Conservation (phyloP, 2,329 filamentous ascomycete species). For the Furcasterigmium sp. region DNA sequence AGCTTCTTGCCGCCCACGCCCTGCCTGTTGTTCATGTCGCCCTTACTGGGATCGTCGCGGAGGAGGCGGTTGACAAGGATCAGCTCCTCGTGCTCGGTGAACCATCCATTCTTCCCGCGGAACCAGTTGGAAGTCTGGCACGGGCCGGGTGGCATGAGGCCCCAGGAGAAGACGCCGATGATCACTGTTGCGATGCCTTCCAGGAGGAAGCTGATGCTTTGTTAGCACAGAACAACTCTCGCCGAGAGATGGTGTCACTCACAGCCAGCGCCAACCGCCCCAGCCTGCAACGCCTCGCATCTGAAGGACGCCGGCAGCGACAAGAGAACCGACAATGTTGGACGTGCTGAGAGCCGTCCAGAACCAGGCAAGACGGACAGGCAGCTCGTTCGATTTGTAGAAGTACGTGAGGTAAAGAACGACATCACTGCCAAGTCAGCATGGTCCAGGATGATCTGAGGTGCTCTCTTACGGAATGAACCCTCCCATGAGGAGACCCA, state of each 20-base stretch:
- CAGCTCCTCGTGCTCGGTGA: slow-evolving; percentile 53
- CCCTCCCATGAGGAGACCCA: slow-evolving; percentile 43
- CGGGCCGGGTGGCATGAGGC: slow-evolving; percentile 39
- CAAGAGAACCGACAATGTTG: slow-evolving; percentile 36
- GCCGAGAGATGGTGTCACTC: neutral
- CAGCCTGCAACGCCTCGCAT: slow-evolving; percentile 29
- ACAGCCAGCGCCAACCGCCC: slow-evolving; percentile 37
- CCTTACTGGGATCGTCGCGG: slow-evolving; percentile 56
- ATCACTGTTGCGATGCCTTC: slow-evolving; percentile 39
- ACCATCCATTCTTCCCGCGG: slow-evolving; percentile 55
- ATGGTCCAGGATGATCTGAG: neutral
- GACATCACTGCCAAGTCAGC: slow-evolving; percentile 13
- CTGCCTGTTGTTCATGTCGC: slow-evolving; percentile 54
- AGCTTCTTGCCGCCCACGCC: slow-evolving; percentile 38
- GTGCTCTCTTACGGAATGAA: slow-evolving; percentile 36
- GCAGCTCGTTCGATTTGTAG: slow-evolving; percentile 23
- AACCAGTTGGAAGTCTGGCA: slow-evolving; percentile 50
- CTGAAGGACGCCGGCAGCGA: slow-evolving; percentile 30
- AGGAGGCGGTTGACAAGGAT: slow-evolving; percentile 58
- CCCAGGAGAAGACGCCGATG: slow-evolving; percentile 37
- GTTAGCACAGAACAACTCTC: neutral
- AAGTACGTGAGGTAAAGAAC: slow-evolving; percentile 26
- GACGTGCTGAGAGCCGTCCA: slow-evolving; percentile 20
- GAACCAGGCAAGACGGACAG: slow-evolving; percentile 21
- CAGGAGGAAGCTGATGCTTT: slow-evolving; percentile 37